phyloP scores from a whole-genome alignment of 2,329 filamentous ascomycete species.

The Fusarium nodosum region DNA sequence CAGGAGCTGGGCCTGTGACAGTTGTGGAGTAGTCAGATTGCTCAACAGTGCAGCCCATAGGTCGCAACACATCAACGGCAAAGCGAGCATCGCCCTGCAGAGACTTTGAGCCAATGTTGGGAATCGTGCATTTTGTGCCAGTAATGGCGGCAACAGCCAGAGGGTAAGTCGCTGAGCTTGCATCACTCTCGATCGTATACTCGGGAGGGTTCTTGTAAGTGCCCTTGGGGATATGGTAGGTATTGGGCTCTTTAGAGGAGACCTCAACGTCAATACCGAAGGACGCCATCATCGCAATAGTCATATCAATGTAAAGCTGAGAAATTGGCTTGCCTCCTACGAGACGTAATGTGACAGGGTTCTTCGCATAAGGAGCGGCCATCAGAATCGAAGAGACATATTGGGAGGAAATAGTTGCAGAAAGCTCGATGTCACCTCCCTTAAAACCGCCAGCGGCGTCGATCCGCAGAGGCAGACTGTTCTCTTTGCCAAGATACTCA shows the following conservation, averaged over 20 bases:
- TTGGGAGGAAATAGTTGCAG: constrained; percentile 97
- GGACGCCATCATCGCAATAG: constrained; percentile 94
- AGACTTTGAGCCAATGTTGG: constrained; percentile 93
- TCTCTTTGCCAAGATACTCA: constrained; percentile 85
- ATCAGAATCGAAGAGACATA: constrained; percentile 97
- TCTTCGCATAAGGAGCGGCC: constrained; percentile 96
- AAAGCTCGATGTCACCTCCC: constrained; percentile 90
- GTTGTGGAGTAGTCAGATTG: constrained; percentile 90
- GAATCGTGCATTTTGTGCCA: constrained; percentile 93
- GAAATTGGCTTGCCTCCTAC: constrained; percentile 98
- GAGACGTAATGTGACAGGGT: constrained; percentile 88
- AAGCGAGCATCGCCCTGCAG: constrained; percentile 96
- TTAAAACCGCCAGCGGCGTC: constrained; percentile 85
- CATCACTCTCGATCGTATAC: constrained; percentile 96
- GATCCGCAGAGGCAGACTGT: constrained; percentile 87
- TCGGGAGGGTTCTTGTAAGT: constrained; percentile 85
- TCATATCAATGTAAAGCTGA: constrained; percentile 98
- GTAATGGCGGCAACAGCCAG: constrained; percentile 95
- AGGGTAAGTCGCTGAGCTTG: constrained; percentile 96
- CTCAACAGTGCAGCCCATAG: constrained; percentile 93
- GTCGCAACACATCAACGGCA: constrained; percentile 86
- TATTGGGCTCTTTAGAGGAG: constrained; percentile 84
- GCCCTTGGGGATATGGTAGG: constrained; percentile 92
- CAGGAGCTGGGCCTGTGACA: constrained; percentile 86
- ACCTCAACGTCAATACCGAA: constrained; percentile 87